Evolutionary conservation across 371 early-diverging fungal genomes (phyloP).

Genomic region (Syncephalastrum monosporum): DNA sequence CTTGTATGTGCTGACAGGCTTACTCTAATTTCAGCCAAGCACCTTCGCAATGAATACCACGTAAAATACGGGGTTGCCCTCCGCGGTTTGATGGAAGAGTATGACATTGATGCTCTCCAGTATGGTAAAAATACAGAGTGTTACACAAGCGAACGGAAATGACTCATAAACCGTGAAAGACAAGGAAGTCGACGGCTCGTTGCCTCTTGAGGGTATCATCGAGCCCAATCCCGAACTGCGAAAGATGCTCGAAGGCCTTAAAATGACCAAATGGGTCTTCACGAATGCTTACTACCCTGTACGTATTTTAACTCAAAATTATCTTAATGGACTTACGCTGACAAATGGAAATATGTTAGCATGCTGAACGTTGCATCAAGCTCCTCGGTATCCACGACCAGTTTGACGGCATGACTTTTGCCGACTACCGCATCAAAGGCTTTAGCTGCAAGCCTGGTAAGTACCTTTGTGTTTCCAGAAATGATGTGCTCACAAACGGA

Average conservation of each 20-base stretch:
- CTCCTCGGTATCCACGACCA: conserved; percentile 68
- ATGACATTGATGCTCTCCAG: conserved; percentile 62
- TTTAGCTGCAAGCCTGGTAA: conserved; percentile 81
- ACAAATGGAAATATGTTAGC: conserved; percentile 32
- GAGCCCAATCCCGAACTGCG: conserved; percentile 62
- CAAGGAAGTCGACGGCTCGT: conserved; percentile 66
- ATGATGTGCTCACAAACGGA: no score
- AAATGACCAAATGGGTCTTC: conserved; percentile 76
- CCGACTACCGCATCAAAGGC: conserved; percentile 68
- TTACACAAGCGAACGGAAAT: background rate
- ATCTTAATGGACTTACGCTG: background rate
- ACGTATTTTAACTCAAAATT: conserved; percentile 13
- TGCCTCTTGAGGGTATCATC: conserved; percentile 70
- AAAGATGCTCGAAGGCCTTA: conserved; percentile 58
- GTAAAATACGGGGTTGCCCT: conserved; percentile 77
- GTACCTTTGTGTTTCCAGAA: background rate
- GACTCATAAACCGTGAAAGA: conserved; percentile 30
- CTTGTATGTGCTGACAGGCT: no score
- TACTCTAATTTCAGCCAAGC: conserved; percentile 21
- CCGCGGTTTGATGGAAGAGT: conserved; percentile 72
- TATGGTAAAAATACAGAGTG: conserved; percentile 41
- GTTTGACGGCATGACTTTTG: conserved; percentile 78
- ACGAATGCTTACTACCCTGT: conserved; percentile 79
- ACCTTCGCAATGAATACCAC: conserved; percentile 60
- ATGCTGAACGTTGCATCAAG: conserved; percentile 68